phyloP scores from a whole-genome alignment of 148 eudicot genomes.

The Agrostemma githago region DNA sequence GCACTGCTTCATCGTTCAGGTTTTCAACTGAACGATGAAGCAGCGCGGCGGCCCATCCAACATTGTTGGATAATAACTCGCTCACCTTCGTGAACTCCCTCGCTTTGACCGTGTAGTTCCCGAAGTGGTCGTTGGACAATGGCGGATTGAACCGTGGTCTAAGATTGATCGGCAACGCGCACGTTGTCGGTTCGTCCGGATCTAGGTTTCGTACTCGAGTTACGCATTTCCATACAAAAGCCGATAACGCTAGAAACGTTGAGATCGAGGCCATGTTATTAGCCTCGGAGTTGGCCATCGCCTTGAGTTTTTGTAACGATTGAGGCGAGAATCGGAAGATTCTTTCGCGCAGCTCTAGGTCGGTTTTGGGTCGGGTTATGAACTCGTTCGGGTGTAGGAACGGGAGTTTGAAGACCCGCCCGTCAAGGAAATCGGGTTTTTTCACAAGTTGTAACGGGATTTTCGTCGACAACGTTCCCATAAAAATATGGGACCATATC shows the following conservation, averaged over 20 bases:
- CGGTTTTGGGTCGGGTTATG: background rate
- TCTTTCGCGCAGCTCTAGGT: slow-evolving; percentile 6
- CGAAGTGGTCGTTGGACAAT: slow-evolving; percentile 16
- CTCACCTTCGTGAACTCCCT: background rate
- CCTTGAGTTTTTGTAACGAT: slow-evolving; percentile 15
- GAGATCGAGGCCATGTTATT: slow-evolving; percentile 3
- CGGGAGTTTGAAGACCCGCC: background rate
- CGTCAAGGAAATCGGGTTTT: background rate
- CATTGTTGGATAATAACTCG: background rate
- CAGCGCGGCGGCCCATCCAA: slow-evolving; percentile 19
- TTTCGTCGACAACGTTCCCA: background rate
- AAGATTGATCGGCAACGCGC: slow-evolving; percentile 10
- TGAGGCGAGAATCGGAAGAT: slow-evolving; percentile 22
- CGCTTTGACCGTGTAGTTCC: background rate
- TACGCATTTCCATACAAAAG: slow-evolving; percentile 22
- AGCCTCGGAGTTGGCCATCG: slow-evolving; percentile 17
- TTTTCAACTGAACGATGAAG: slow-evolving; percentile 7
- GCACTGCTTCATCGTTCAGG: slow-evolving; percentile 2
- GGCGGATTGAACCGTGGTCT: slow-evolving; percentile 23
- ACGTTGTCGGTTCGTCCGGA: slow-evolving; percentile 10
- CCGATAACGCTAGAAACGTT: slow-evolving; percentile 21
- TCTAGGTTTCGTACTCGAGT: slow-evolving; percentile 16
- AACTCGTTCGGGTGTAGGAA: background rate
- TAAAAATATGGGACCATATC: slow-evolving; percentile 4
- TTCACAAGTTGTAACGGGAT: background rate